Conservation (phyloP, 345 rosid species). For the Angophora floribunda region DNA sequence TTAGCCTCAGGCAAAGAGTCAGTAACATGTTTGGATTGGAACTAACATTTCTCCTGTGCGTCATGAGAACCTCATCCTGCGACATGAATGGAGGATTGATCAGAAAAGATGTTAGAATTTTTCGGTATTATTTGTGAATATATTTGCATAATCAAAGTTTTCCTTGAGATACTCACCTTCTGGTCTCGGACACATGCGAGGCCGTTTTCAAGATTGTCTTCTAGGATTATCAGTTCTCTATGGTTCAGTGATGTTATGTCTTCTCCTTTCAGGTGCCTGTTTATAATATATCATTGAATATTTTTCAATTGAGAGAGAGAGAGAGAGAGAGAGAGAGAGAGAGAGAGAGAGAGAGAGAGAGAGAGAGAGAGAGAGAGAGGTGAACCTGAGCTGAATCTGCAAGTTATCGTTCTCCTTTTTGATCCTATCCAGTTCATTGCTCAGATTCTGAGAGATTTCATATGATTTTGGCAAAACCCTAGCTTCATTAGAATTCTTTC, state of each 20-base stretch:
- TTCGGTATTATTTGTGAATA: background rate
- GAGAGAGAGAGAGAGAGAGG: background rate
- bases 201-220: background rate
- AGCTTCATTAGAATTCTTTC: background rate
- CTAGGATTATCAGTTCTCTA: background rate
- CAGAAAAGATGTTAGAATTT: background rate
- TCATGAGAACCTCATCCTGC: background rate
- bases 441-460: constrained; percentile 38
- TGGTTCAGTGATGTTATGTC: background rate
- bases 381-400: constrained; percentile 74
- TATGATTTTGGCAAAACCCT: background rate
- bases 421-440: constrained; percentile 73
- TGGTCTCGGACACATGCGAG: background rate
- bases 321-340: background rate
- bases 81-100: background rate
- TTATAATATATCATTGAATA: background rate
- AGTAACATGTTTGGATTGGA: background rate
- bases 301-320: background rate
- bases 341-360: background rate
- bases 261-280: background rate
- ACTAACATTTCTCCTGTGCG: background rate
- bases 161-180: background rate
- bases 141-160: background rate
- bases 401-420: constrained; percentile 81
- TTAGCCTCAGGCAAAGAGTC: background rate